Conservation (phyloP, 208 protist species). For the Crithidia expoeki region DNA sequence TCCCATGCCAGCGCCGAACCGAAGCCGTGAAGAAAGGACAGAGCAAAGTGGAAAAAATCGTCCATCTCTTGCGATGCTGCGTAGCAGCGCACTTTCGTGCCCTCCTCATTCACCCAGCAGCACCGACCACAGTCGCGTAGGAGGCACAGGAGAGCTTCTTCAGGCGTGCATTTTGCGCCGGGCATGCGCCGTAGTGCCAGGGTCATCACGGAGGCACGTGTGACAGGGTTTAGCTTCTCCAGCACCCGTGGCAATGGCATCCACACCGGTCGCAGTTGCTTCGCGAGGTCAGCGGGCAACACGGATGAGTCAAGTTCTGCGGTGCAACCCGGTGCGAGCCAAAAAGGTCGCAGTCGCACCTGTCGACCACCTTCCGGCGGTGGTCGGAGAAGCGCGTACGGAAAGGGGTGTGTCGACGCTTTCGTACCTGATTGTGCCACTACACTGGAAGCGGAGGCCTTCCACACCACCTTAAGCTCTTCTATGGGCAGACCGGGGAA, state of each 20-base stretch:
- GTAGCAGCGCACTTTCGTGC: slow-evolving; percentile 50
- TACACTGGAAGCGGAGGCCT: neutral
- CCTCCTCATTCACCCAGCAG: slow-evolving; percentile 61
- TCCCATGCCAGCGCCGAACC: slow-evolving; percentile 24
- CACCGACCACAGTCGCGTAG: slow-evolving; percentile 46
- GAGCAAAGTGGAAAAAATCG: slow-evolving; percentile 50
- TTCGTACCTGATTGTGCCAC: neutral
- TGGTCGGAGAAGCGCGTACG: slow-evolving; percentile 24
- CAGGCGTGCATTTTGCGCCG: neutral
- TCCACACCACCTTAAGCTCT: slow-evolving; percentile 15
- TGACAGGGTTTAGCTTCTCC: slow-evolving; percentile 21
- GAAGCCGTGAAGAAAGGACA: slow-evolving; percentile 43
- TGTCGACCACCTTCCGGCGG: neutral
- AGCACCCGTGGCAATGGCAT: slow-evolving; percentile 51
- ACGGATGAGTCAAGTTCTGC: slow-evolving; percentile 36
- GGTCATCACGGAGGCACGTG: slow-evolving; percentile 17
- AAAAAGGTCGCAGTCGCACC: slow-evolving; percentile 75
- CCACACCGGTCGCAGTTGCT: slow-evolving; percentile 65
- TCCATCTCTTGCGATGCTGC: slow-evolving; percentile 55
- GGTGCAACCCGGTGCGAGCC: slow-evolving; percentile 62
- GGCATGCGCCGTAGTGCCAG: slow-evolving; percentile 25
- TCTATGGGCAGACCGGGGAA: neutral
- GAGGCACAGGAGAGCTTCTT: slow-evolving; percentile 24
- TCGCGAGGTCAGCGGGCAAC: slow-evolving; percentile 34
- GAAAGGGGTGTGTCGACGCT: slow-evolving; percentile 14